Base-by-base conservation (phyloP, 345 rosid genomes). In the Toxicodendron radicans region DNA sequence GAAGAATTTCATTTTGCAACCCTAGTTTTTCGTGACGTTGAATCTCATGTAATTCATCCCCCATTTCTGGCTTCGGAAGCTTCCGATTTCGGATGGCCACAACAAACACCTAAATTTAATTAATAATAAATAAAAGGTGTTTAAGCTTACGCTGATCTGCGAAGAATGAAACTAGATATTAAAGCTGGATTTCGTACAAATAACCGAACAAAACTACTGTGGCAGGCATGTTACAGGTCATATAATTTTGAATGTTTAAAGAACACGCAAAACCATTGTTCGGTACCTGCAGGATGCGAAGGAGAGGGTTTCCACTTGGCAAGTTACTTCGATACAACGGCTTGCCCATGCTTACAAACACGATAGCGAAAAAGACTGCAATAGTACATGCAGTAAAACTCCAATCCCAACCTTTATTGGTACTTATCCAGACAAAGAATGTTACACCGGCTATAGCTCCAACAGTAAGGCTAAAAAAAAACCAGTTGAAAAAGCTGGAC, bases 401-500 rank as follows among this genome's bases (percentile, higher is more conserved):
- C 89, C 85, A 86, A 11, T 86, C 86, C 91, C 90, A 90, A 11
- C 90, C 90, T 18, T 73, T 66, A 60, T 88, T 80, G 59, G 80
- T 51, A 64, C 86, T 77, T 11, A 90, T 81, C 88, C 90, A 90
- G 0, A 86, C 86, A 12, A 88, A 5, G 24, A 86, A 71, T n/a
- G 90, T 85, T 27, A 88, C 90, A 0, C 91, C 89, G 0, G 81
- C 0, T 27, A 85, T 81, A 41, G 80, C 77, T 33, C 94, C 94
- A 13, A 38, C 7, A 46, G 85, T 80, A 54, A 85, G 66, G 78
- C 91, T 86, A 63, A 88, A 78, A 76, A 90, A 61, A 79, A 85
- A 83, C 90, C 90, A 90, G 83, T 90, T 90, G 81, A 90, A 88
- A 73, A 77, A 90, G 66, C 89, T 86, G 8, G 90, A 83, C 63